Evolutionary conservation across 2,329 filamentous ascomycete genomes (phyloP).

Genomic region (Aspergillus neotritici): DNA sequence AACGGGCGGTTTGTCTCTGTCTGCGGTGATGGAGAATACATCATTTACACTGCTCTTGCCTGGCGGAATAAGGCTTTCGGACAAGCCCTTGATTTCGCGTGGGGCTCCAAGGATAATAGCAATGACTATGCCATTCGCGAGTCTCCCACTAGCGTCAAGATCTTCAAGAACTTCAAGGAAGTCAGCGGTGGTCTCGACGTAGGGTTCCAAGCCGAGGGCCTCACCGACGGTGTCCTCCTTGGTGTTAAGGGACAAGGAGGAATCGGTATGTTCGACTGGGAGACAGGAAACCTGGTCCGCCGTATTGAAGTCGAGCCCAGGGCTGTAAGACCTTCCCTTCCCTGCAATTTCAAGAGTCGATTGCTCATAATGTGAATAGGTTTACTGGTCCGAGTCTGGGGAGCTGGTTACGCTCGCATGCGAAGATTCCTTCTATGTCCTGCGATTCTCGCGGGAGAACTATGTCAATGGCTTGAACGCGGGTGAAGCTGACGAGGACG

Average conservation of each 20-base stretch:
- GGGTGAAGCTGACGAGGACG: slow-evolving; percentile 79
- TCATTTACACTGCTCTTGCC: slow-evolving; percentile 94
- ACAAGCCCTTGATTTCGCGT: slow-evolving; percentile 90
- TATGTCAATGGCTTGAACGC: slow-evolving; percentile 78
- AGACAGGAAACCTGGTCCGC: slow-evolving; percentile 78
- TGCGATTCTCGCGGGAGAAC: slow-evolving; percentile 84
- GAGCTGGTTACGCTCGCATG: slow-evolving; percentile 90
- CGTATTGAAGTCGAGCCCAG: slow-evolving; percentile 76
- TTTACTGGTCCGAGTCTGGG: slow-evolving; percentile 97
- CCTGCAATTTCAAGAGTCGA: not conserved
- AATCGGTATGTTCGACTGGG: slow-evolving; percentile 95
- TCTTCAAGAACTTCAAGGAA: slow-evolving; percentile 97
- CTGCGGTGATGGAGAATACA: slow-evolving; percentile 96
- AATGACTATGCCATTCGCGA: slow-evolving; percentile 98
- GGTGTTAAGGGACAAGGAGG: slow-evolving; percentile 94
- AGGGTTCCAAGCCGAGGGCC: slow-evolving; percentile 87
- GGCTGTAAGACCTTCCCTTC: slow-evolving; percentile 41
- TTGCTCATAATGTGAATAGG: slow-evolving; percentile 41
- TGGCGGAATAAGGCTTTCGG: slow-evolving; percentile 98
- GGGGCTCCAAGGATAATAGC: slow-evolving; percentile 95
- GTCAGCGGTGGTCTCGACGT: slow-evolving; percentile 84
- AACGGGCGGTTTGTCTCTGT: slow-evolving; percentile 86
- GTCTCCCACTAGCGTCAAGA: slow-evolving; percentile 87
- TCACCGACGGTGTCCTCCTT: slow-evolving; percentile 81
- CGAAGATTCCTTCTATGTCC: slow-evolving; percentile 90